Conservation (phyloP, 192 early-diverging fungal genomes). For the Kickxella alabastrina region DNA sequence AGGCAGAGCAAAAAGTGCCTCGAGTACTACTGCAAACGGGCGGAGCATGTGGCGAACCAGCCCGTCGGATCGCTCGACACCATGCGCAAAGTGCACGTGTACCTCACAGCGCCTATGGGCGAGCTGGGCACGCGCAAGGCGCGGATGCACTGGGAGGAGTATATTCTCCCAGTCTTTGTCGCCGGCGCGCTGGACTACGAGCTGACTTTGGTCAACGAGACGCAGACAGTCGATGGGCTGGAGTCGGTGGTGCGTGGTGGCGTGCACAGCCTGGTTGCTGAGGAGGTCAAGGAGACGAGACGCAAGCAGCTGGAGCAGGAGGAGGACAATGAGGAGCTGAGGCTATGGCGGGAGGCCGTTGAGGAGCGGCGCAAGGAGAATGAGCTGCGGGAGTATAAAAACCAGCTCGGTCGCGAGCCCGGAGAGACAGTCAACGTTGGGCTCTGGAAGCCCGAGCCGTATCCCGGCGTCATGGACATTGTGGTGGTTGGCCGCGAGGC, state of each 20-base stretch:
- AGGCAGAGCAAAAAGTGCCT: slow-evolving; percentile 32
- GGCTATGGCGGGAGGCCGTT: slow-evolving; percentile 36
- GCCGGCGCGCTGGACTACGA: slow-evolving; percentile 52
- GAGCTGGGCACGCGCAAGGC: slow-evolving; percentile 50
- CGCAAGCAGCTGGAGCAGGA: slow-evolving; percentile 32
- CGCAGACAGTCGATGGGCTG: slow-evolving; percentile 14
- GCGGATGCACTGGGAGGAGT: slow-evolving; percentile 46
- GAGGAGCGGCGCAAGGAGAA: slow-evolving; percentile 40
- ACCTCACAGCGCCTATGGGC: slow-evolving; percentile 42
- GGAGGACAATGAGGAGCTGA: slow-evolving; percentile 34
- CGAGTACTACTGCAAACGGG: slow-evolving; percentile 36
- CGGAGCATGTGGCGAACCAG: slow-evolving; percentile 28
- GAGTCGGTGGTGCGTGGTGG: slow-evolving; percentile 43
- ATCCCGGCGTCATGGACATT: slow-evolving; percentile 44
- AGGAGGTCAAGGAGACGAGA: slow-evolving; percentile 47
- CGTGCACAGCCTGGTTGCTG: slow-evolving; percentile 27
- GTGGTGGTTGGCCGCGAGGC: slow-evolving; percentile 48
- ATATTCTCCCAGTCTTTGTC: slow-evolving; percentile 50
- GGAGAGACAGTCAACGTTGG: slow-evolving; percentile 21
- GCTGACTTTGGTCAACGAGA: slow-evolving; percentile 49
- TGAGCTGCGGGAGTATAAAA: slow-evolving; percentile 22
- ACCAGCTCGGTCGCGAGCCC: slow-evolving; percentile 15
- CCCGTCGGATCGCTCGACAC: slow-evolving; percentile 35
- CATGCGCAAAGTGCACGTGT: slow-evolving; percentile 44
- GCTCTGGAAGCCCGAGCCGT: slow-evolving; percentile 45